phyloP scores from a whole-genome alignment of 2,329 filamentous ascomycete genomes.

The Hypoxylon sp. region DNA sequence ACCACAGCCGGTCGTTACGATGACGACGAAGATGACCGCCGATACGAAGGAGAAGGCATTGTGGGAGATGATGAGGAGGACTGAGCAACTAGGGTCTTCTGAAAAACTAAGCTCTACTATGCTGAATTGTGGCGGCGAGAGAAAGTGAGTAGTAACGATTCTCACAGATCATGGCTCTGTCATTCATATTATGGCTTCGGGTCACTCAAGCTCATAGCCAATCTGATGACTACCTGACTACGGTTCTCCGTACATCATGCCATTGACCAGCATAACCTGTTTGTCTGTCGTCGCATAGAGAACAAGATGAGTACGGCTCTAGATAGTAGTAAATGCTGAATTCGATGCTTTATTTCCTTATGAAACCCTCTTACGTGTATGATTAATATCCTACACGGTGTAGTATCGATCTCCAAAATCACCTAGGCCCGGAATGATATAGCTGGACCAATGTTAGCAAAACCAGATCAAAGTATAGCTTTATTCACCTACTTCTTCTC shows the following conservation, averaged over 20 bases:
- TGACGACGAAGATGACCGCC: slow-evolving; percentile 66
- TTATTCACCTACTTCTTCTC: slow-evolving; percentile 86
- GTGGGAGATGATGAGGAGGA: slow-evolving; percentile 71
- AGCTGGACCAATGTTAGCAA: slow-evolving; percentile 72
- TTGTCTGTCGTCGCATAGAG: neutral
- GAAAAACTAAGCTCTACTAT: slow-evolving; percentile 20
- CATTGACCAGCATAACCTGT: neutral
- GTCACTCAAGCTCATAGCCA: neutral
- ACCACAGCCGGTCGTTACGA: slow-evolving; percentile 52
- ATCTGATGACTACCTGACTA: neutral
- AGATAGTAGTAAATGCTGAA: slow-evolving; percentile 18
- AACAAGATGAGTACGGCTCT: slow-evolving; percentile 3
- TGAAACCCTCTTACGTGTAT: neutral
- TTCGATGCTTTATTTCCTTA: slow-evolving; percentile 16
- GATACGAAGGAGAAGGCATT: slow-evolving; percentile 68
- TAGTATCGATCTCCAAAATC: slow-evolving; percentile 98
- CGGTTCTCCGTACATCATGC: slow-evolving; percentile 6
- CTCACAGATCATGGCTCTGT: slow-evolving; percentile 3
- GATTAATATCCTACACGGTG: slow-evolving; percentile 73
- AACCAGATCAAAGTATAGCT: slow-evolving; percentile 25
- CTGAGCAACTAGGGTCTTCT: slow-evolving; percentile 53
- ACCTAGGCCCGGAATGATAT: slow-evolving; percentile 93
- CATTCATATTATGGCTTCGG: neutral
- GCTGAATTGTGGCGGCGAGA: neutral
- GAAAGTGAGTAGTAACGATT: neutral